Evolutionary conservation across 345 rosid species (phyloP), one percentile per base, ranked within the genome.

Genomic region (Camelina neglecta): DNA sequence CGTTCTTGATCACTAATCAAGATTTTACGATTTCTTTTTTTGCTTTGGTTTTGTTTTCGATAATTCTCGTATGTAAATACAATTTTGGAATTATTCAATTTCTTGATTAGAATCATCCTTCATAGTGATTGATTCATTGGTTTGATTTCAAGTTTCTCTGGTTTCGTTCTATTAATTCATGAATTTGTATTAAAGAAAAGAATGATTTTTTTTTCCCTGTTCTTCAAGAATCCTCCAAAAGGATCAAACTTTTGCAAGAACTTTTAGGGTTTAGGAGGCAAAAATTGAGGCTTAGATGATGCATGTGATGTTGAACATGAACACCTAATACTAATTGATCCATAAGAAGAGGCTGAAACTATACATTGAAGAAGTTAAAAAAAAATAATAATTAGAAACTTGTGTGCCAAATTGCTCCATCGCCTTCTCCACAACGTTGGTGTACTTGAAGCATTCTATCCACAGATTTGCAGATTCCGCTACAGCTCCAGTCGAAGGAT

Each of bases 401-500:
- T 7, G 77, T 78, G 41, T 72, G 77, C 81, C 81, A 78, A 6
- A 89, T 69, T 16, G 91, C 89, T 9, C 69, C 84, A 31, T 87
- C 80, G 2, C 86, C 96, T 84, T 94, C 98, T 11, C 97, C 95
- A 36, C 98, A 94, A 2, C 87, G 69, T 36, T 63, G 63, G 57
- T 94, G 98, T 47, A 94, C 81, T 16, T 64, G 67, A 49, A 64
- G 83, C 95, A 94, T 94, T 74, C 94, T 85, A 60, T 90, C 90
- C 4, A 80, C 96, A 0, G 98, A 93, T 62, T 84, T 89, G 88
- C 98, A 91, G 58, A 91, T 81, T 13, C 98, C 98, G 13, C 97
- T 94, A 79, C 97, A 94, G 1, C 85, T 76, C 92, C 94, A 92
- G 50, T 92, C 98, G 38, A 88, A 94, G 0, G 98, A 92, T 2